A percentile compares a stretch with the other conserved stretches of the same genome.
Conservation (phyloP, 139 green algal species). For the Chlorella ohadii region DNA sequence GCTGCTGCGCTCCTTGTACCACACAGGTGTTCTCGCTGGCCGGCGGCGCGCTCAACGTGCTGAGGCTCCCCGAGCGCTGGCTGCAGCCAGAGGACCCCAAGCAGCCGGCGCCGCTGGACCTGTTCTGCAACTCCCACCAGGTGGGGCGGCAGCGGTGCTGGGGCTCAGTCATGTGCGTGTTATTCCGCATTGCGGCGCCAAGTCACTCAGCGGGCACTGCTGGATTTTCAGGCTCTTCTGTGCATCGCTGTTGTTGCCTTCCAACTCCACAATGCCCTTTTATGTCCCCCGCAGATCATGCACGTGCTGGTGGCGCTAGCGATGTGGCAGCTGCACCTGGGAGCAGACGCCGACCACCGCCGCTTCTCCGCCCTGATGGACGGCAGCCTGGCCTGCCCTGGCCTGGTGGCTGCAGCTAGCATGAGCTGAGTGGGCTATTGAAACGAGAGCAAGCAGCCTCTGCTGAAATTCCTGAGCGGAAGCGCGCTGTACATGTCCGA, state of each 20-base stretch:
- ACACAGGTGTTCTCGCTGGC: constrained; percentile 41
- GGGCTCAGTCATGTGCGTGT: no score
- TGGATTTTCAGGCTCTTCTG: no score
- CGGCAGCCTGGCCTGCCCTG: neutral
- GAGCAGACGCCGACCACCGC: constrained; percentile 26
- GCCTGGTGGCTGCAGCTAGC: no score
- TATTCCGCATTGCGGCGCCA: no score
- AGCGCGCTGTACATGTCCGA: no score
- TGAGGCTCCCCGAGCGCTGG: constrained; percentile 55
- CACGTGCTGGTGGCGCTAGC: constrained; percentile 52
- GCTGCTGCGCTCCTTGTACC: neutral
- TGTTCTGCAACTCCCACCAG: constrained; percentile 57
- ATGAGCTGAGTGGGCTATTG: no score
- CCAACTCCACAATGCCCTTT: neutral
- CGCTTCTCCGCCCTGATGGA: neutral
- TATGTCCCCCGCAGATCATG: constrained; percentile 46
- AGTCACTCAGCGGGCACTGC: no score
- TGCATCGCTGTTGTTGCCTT: no score
- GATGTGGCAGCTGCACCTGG: constrained; percentile 49
- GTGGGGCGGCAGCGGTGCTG: neutral
- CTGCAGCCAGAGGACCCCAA: constrained; percentile 16
- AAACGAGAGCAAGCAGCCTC: no score
- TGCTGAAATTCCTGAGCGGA: no score
- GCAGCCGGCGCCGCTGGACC: constrained; percentile 44
- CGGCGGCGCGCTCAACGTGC: constrained; percentile 52